A percentile compares a stretch with the other conserved stretches of the same genome.
Evolutionary conservation across 129 eudicot genomes (phyloP).

Genomic region (Ambrosia trifida): DNA sequence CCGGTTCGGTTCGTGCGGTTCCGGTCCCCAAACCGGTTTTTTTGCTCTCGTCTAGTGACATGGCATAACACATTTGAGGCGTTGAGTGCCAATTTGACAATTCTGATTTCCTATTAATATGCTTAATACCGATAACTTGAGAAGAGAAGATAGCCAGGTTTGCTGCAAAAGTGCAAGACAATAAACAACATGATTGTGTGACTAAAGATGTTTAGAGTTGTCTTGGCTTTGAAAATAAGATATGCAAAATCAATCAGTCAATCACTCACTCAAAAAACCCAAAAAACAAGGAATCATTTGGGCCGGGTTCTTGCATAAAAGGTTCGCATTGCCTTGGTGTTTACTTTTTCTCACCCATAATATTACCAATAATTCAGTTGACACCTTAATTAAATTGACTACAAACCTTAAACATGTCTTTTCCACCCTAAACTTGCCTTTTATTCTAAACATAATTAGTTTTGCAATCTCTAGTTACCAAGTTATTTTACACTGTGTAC

Average conservation of each 20-base stretch:
- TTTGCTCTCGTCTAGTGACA: too few relatives aligned
- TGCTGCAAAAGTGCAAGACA: too few relatives aligned
- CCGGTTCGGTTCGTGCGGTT: too few relatives aligned
- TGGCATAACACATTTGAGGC: too few relatives aligned
- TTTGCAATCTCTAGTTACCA: not conserved
- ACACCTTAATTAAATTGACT: constrained; percentile 31
- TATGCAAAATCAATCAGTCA: constrained; percentile 9
- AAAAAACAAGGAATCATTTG: constrained; percentile 16
- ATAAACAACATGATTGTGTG: too few relatives aligned
- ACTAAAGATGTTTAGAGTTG: constrained; percentile 17
- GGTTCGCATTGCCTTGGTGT: constrained; percentile 35
- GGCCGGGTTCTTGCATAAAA: not conserved
- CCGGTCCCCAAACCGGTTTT: too few relatives aligned
- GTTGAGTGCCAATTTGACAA: too few relatives aligned
- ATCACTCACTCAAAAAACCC: not conserved
- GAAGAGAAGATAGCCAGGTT: too few relatives aligned
- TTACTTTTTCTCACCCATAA: constrained; percentile 59
- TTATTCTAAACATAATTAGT: not conserved
- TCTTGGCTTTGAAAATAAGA: constrained; percentile 54
- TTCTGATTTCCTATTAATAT: too few relatives aligned
- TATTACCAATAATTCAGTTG: constrained; percentile 17
- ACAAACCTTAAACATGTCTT: constrained; percentile 28
- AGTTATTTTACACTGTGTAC: not conserved
- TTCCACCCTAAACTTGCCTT: constrained; percentile 9
- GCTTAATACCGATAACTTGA: too few relatives aligned